Conservation (phyloP, 2,329 filamentous ascomycete species). For the Aspergillus novoparasiticus region DNA sequence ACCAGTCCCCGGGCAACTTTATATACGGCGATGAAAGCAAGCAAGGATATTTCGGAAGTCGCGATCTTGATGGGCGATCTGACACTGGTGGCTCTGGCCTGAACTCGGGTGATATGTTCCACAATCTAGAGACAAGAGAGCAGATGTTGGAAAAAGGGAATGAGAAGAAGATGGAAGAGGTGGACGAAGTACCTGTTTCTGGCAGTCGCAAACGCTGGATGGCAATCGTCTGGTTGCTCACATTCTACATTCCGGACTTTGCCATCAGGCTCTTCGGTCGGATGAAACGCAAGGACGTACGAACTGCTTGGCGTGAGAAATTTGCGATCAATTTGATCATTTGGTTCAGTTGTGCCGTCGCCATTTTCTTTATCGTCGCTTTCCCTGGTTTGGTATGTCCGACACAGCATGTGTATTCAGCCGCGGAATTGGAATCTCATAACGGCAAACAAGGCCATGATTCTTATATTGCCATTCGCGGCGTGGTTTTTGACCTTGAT, state of each 20-base stretch:
- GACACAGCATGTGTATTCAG: constrained; percentile 82
- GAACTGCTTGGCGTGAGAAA: constrained; percentile 94
- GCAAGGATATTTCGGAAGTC: constrained; percentile 76
- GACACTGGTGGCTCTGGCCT: constrained; percentile 92
- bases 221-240: constrained; percentile 77
- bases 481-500: constrained; percentile 82
- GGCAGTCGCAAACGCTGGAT: constrained; percentile 88
- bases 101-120: constrained; percentile 95
- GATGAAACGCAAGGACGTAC: constrained; percentile 90
- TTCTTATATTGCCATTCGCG: constrained; percentile 80
- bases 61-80: constrained; percentile 81
- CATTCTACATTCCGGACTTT: constrained; percentile 86
- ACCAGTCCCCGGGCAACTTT: constrained; percentile 59
- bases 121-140: constrained; percentile 88
- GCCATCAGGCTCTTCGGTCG: constrained; percentile 73
- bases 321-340: constrained; percentile 97
- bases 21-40: constrained; percentile 74
- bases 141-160: constrained; percentile 96
- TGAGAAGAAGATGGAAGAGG: constrained; percentile 84
- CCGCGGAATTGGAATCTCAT: constrained; percentile 71
- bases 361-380: constrained; percentile 85
- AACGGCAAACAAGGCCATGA: constrained; percentile 69
- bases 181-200: constrained; percentile 80
- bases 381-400: constrained; percentile 91
- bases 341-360: constrained; percentile 78